Base-by-base conservation (phyloP, 208 protist genomes). In the Trypanosoma brucei region DNA sequence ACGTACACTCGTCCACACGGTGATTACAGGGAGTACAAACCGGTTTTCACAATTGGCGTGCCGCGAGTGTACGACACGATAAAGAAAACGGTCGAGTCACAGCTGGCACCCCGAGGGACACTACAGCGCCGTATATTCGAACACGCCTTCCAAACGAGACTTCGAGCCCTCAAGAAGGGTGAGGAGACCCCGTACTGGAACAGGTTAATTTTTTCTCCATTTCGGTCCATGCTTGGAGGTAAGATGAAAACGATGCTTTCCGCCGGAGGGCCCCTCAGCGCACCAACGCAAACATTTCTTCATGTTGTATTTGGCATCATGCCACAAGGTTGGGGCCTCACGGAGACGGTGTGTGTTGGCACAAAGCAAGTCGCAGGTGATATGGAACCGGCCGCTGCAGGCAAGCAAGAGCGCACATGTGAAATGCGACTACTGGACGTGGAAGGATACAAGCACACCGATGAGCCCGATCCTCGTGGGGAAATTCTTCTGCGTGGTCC, bases 401-500 rank as follows among this genome's bases (percentile, higher is more conserved):
- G 50, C 6, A 54, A 31, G n/a, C 50, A 54, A 34, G 50, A 54
- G 30, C 50, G 50, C 50, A 54, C 31, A 31, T 54, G 50, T 54
- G 50, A 54, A n/a, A n/a, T 54, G 22, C 50, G 50, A 8, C 50
- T 54, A 6, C 31, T 54, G 50, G 50, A 54, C 30, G 50, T 54
- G 50, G 50, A 54, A 6, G 50, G 50, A n/a, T 54, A 54, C 50
- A 54, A 54, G 0, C 50, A 54, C 50, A 54, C 50, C 50, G 50
- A 54, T n/a, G 6, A n/a, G 50, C 50, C 50, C 9, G 50, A 54
- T 6, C 52, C 68, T 22, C 3, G 65, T 51, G 53, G 51, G 33
- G 77, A 85, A 62, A 69, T 83, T 30, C 56, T 50, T 11, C 31
- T 83, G 4, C 56, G 68, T n/a, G 66, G 73, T 31, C 44, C 60